These are phyloP conservation scores for Lagerstroemia speciosa DNA, from an alignment of 345 rosid genomes.

Conservation along the genomic window DNA sequence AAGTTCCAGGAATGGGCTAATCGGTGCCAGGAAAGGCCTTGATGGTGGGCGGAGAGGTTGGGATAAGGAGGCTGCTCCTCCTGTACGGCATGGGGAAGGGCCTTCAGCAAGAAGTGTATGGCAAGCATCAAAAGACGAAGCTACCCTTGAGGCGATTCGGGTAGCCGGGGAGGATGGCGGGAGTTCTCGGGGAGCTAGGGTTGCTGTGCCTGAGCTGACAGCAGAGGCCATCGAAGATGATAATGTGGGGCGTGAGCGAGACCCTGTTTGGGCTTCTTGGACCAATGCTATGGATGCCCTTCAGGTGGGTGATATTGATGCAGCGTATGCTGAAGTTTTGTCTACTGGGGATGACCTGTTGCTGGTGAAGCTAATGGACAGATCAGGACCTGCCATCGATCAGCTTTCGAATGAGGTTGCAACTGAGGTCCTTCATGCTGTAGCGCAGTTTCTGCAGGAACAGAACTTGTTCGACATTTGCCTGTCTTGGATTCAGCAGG, in stretches of 20 bases:
- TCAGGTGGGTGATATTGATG: conserved; percentile 77
- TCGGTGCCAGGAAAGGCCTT: conserved; percentile 51
- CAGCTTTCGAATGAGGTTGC: conserved; percentile 81
- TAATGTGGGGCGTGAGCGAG: conserved; percentile 56
- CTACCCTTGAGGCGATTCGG: conserved; percentile 95
- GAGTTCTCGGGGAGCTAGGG: conserved; percentile 47
- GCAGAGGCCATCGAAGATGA: conserved; percentile 85
- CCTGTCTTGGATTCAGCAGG: conserved; percentile 98
- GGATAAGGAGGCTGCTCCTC: conserved; percentile 65
- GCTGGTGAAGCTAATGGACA: conserved; percentile 92
- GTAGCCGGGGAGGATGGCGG: conserved; percentile 93
- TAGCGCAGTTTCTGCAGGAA: conserved; percentile 71
- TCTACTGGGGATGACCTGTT: conserved; percentile 77
- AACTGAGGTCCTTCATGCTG: conserved; percentile 59
- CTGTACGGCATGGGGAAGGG: conserved; percentile 80
- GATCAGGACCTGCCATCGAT: conserved; percentile 78
- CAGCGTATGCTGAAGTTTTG: conserved; percentile 78
- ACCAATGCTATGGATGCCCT: conserved; percentile 88
- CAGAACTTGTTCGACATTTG: conserved; percentile 72
- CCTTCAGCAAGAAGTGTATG: conserved; percentile 99
- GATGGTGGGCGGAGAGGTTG: conserved; percentile 73
- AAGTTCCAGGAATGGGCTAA: conserved; percentile 66
- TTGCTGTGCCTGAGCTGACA: conserved; percentile 59
- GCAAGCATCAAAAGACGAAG: conserved; percentile 99
- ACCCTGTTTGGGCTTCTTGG: conserved; percentile 88